Evolutionary conservation across 257 asterid species (phyloP).

Genomic region (Solanum etuberosum): DNA sequence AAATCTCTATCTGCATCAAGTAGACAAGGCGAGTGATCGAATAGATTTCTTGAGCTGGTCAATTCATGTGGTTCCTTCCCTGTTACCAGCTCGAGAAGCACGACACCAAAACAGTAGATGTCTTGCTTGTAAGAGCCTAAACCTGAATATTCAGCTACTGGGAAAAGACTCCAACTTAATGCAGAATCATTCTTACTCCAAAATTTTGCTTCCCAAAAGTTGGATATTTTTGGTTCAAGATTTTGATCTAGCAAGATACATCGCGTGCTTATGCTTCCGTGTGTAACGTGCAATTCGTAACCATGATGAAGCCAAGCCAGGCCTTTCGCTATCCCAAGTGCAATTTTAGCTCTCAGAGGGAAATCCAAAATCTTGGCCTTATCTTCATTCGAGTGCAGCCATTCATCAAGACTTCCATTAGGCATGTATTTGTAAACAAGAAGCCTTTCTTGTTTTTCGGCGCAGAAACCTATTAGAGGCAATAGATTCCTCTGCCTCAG

Average conservation of each 20-base stretch:
- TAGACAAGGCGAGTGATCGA: background rate
- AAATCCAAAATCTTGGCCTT: background rate
- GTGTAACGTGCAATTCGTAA: background rate
- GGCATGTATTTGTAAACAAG: slow-evolving; percentile 20
- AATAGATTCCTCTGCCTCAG: slow-evolving; percentile 8
- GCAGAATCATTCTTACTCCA: background rate
- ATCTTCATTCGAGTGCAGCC: background rate
- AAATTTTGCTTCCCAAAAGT: slow-evolving; percentile 10
- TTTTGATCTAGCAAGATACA: slow-evolving; percentile 13
- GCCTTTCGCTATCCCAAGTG: slow-evolving; percentile 14
- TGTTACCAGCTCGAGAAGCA: slow-evolving; percentile 17
- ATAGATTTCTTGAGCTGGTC: background rate
- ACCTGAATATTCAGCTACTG: background rate
- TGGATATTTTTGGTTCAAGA: slow-evolving; percentile 10
- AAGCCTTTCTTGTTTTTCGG: background rate
- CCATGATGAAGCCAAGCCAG: slow-evolving; percentile 19
- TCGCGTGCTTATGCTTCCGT: slow-evolving; percentile 10
- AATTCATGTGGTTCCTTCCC: slow-evolving; percentile 2
- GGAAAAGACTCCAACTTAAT: background rate
- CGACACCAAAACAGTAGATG: slow-evolving; percentile 8
- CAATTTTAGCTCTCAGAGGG: slow-evolving; percentile 11
- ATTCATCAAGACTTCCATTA: slow-evolving; percentile 18
- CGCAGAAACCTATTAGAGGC: slow-evolving; percentile 18
- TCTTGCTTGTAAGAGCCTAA: slow-evolving; percentile 3
- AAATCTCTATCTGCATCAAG: background rate